A percentile compares a stretch with the other conserved stretches of the same genome.
phyloP scores from a whole-genome alignment of 441 rosid genomes.

The Bruguiera hainesii region DNA sequence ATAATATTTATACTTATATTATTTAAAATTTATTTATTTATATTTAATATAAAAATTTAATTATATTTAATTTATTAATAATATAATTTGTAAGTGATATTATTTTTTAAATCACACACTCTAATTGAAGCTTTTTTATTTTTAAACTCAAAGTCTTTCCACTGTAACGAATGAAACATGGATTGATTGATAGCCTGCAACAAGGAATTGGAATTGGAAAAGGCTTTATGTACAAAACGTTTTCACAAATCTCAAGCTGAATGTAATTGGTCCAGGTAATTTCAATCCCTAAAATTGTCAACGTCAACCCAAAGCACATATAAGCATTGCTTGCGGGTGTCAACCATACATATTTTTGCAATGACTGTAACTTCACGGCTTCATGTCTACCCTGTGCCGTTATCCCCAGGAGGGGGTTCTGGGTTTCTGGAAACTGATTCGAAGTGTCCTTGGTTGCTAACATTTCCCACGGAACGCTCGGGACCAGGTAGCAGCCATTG shows the following conservation, averaged over 20 bases:
- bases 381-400: constrained; percentile 16
- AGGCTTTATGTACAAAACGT: constrained; percentile 20
- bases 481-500: constrained; percentile 30
- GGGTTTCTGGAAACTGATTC: constrained; percentile 17
- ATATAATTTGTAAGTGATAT: too few species aligned
- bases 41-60: too few species aligned
- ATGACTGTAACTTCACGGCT: not conserved
- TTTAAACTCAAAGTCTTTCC: not conserved
- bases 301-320: not conserved
- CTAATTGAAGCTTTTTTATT: too few species aligned
- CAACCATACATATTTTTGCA: not conserved
- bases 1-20: too few species aligned
- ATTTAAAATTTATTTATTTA: too few species aligned
- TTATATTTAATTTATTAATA: too few species aligned
- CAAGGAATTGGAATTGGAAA: not conserved
- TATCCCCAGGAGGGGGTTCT: constrained; percentile 21
- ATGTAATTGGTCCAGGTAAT: not conserved
- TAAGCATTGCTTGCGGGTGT: not conserved
- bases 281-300: not conserved
- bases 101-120: too few species aligned
- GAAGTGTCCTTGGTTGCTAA: constrained; percentile 15
- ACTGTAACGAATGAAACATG: not conserved
- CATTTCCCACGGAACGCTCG: constrained; percentile 20
- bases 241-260: constrained; percentile 6
- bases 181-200: not conserved